phyloP scores from a whole-genome alignment of 345 rosid species.

The thale cress (Arabidopsis thaliana) region TAIR10.1 NC_003074.8:12507501-12508000 shows the following conservation, averaged over 20 bases:
- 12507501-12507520: fast-evolving
- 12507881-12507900: fast-evolving
- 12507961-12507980: too few relatives aligned
- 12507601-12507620: background rate
- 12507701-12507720: fast-evolving
- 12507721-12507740: background rate
- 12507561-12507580: fast-evolving
- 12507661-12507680: fast-evolving
- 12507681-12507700: background rate
- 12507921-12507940: too few relatives aligned
- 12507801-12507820: background rate
- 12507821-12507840: fast-evolving
- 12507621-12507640: fast-evolving
- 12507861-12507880: background rate
- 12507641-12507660: background rate
- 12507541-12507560: fast-evolving
- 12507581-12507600: background rate
- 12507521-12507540: background rate
- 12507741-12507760: fast-evolving
- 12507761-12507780: fast-evolving
- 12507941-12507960: too few relatives aligned
- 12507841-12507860: background rate
- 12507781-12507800: background rate
- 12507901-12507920: background rate
- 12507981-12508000: too few relatives aligned